Base-by-base conservation (phyloP, 768 basidiomycete species). In the Tylopilus felleus region DNA sequence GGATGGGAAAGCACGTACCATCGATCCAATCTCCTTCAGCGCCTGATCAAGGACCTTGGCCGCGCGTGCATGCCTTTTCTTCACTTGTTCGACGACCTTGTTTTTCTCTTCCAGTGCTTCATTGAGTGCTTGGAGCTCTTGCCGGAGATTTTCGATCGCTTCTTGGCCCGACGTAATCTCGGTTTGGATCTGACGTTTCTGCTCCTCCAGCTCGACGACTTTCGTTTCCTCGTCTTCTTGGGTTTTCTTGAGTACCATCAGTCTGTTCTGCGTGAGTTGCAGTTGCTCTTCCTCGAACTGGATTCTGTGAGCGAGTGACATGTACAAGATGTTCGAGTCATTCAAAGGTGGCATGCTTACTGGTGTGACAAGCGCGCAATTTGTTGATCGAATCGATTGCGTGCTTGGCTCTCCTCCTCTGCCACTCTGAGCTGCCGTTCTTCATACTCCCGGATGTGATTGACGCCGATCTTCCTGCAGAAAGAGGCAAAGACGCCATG, bases 391-490 rank as follows among this genome's bases (percentile, higher is more conserved):
- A 84, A 96, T 44, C 87, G 80, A 59, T 94, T 72, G 53, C 90
- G 75, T 8, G 89, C 90, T 61, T 90, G 90, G 64, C 83, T 90
- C 69, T 93, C 93, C 62, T 90, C 90, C 69, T 93, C 87, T 0
- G 90, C 92, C 22, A 90, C 81, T 68, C 87, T 90, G 28, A 98
- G 75, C 64, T 96, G 93, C 21, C 88, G 83, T 65, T 93, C 89
- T 71, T 98, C 96, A 66, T 95, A 99, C 61, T 95, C 92, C 25
- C 95, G 83, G 58, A 99, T 93, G 70, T 85, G 85, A 16, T 73
- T 68, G 8, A 97, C 86, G 10, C 83, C 80, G 59, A 98, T 93
- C 60, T 83, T 80, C 35, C 71, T 67, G 66, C 95, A 98, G 73
- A 99, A 98, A 4, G 73, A 69, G 1, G 70, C 74, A 65, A 95